Evolutionary conservation across 192 early-diverging fungal genomes (phyloP).

Genomic region (Umbelopsis vinacea): DNA sequence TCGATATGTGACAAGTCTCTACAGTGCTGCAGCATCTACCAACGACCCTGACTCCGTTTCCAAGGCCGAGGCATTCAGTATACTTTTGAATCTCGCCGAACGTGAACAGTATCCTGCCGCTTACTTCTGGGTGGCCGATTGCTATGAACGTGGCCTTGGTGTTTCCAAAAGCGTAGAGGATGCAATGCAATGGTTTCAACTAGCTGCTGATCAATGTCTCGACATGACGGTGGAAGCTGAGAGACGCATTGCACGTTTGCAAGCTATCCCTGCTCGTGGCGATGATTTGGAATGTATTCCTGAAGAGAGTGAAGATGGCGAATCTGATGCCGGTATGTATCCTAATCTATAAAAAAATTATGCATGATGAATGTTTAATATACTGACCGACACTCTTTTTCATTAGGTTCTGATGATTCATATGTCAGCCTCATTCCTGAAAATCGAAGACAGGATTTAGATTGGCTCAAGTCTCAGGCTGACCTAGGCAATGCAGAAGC

Average conservation of each 20-base stretch:
- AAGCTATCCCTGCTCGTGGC: background rate
- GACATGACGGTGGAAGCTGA: constrained; percentile 10
- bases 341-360: too few relatives aligned
- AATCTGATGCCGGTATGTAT: background rate
- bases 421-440: background rate
- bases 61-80: constrained; percentile 25
- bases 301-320: constrained; percentile 6
- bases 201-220: constrained; percentile 26
- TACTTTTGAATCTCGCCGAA: constrained; percentile 28
- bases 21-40: background rate
- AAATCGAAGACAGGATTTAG: background rate
- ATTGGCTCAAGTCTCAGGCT: constrained; percentile 9
- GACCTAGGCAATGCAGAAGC: constrained; percentile 21
- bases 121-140: constrained; percentile 42
- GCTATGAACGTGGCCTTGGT: constrained; percentile 36
- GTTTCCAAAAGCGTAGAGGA: constrained; percentile 4
- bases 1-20: constrained; percentile 30
- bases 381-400: background rate
- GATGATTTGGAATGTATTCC: background rate
- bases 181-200: constrained; percentile 33
- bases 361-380: background rate
- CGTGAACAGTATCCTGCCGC: constrained; percentile 28
- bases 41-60: constrained; percentile 9
- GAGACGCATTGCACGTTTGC: constrained; percentile 8
- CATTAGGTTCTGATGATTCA: background rate